phyloP scores from a whole-genome alignment of 2,329 filamentous ascomycete genomes.

The Sporothrix mexicana region DNA sequence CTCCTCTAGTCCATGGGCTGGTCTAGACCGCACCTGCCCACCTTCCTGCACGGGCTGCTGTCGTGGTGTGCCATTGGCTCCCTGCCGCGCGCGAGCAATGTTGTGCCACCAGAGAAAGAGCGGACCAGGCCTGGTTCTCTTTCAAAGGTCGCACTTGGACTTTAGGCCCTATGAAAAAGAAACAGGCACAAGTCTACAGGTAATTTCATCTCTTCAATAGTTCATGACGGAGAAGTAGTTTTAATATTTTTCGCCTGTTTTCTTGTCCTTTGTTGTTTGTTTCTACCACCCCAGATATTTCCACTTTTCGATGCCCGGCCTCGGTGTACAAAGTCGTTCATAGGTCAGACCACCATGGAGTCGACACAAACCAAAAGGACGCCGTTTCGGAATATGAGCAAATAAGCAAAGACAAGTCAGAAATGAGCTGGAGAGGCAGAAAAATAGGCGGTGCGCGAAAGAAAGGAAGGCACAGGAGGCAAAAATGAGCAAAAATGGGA shows the following conservation, averaged over 20 bases:
- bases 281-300: too few relatives aligned
- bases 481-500: not conserved
- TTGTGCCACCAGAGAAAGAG: constrained; percentile 3
- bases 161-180: too few relatives aligned
- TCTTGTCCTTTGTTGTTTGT: too few relatives aligned
- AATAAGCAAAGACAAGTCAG: not conserved
- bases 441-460: not conserved
- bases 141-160: not conserved
- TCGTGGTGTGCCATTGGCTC: constrained; percentile 25
- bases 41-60: constrained; percentile 25
- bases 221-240: too few relatives aligned
- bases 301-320: too few relatives aligned
- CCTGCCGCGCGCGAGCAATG: not conserved
- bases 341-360: too few relatives aligned
- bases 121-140: not conserved
- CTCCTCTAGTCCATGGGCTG: constrained; percentile 8
- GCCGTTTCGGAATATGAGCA: constrained; percentile 1
- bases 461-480: not conserved
- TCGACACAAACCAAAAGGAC: not conserved
- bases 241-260: too few relatives aligned
- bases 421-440: not conserved
- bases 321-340: too few relatives aligned
- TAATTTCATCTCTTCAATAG: too few relatives aligned
- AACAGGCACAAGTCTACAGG: not conserved
- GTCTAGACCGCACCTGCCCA: constrained; percentile 26